Evolutionary conservation across 2,329 filamentous ascomycete genomes (phyloP).

Genomic region (Pestalotiopsis sp.): DNA sequence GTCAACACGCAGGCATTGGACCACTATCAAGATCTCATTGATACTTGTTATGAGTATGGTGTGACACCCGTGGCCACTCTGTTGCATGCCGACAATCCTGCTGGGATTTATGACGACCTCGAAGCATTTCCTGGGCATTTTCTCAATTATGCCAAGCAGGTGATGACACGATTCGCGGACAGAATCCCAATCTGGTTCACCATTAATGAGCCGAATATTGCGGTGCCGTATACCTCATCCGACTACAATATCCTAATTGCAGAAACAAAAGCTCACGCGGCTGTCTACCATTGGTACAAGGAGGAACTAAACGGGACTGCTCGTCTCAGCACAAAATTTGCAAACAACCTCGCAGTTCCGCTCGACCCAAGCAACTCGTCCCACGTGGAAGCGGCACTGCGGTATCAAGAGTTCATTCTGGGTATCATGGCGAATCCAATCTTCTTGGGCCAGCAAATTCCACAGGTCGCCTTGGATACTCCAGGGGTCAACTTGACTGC

Average conservation of each 20-base stretch:
- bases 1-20: constrained; percentile 53
- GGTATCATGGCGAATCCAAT: constrained; percentile 56
- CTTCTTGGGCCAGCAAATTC: constrained; percentile 53
- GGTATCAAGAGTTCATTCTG: constrained; percentile 50
- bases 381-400: constrained; percentile 47
- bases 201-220: constrained; percentile 53
- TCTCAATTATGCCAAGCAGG: constrained; percentile 54
- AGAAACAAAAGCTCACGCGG: constrained; percentile 44
- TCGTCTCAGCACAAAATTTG: constrained; percentile 52
- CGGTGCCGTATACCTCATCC: constrained; percentile 12
- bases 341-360: constrained; percentile 53
- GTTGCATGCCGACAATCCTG: constrained; percentile 51
- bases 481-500: constrained; percentile 44
- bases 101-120: constrained; percentile 49
- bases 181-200: constrained; percentile 55
- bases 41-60: constrained; percentile 49
- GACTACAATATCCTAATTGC: constrained; percentile 39
- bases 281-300: constrained; percentile 55
- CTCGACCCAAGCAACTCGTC: constrained; percentile 38
- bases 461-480: constrained; percentile 46
- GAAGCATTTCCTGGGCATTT: constrained; percentile 51
- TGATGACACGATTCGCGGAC: constrained; percentile 53
- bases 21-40: constrained; percentile 58
- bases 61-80: constrained; percentile 52
- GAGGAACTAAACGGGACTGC: constrained; percentile 54